These are phyloP conservation scores for Aspergillus unguis DNA, from an alignment of 2,329 filamentous ascomycete genomes.

Conservation along the genomic window DNA sequence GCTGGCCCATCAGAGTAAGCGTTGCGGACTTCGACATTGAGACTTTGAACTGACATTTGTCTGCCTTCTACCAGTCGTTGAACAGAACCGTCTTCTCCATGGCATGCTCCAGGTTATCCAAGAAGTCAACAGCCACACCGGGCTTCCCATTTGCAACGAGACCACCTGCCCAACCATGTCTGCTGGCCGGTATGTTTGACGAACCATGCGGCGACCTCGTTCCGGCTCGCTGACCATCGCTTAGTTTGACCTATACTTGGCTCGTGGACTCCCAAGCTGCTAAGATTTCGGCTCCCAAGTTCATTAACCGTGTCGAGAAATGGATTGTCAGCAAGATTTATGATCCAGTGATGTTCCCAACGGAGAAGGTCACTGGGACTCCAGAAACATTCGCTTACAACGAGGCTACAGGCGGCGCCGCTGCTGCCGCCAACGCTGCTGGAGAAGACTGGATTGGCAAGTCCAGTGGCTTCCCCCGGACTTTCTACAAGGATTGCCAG, in stretches of 20 bases:
- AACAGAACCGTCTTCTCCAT: constrained; percentile 85
- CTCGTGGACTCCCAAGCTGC: constrained; percentile 84
- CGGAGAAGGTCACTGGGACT: constrained; percentile 66
- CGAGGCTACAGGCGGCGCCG: constrained; percentile 50
- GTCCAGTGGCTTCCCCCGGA: constrained; percentile 84
- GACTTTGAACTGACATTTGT: background rate
- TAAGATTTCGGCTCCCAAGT: constrained; percentile 87
- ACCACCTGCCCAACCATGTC: constrained; percentile 87
- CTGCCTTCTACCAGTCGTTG: constrained; percentile 63
- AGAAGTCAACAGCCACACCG: constrained; percentile 73
- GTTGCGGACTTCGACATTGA: background rate
- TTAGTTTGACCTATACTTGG: constrained; percentile 92
- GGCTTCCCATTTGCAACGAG: constrained; percentile 76
- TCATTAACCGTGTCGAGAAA: constrained; percentile 92
- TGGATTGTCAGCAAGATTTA: constrained; percentile 97
- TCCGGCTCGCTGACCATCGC: constrained; percentile 15
- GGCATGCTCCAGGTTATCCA: constrained; percentile 87
- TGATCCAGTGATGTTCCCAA: constrained; percentile 85
- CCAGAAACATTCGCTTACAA: constrained; percentile 54
- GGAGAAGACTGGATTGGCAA: constrained; percentile 82
- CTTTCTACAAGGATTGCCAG: constrained; percentile 87
- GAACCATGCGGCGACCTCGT: background rate
- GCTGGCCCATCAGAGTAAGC: constrained; percentile 87
- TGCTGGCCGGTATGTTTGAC: constrained; percentile 73
- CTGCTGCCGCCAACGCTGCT: constrained; percentile 57